Base-by-base conservation (phyloP, 352 stramenopile genomes). In the Globisporangium canariense region DNA sequence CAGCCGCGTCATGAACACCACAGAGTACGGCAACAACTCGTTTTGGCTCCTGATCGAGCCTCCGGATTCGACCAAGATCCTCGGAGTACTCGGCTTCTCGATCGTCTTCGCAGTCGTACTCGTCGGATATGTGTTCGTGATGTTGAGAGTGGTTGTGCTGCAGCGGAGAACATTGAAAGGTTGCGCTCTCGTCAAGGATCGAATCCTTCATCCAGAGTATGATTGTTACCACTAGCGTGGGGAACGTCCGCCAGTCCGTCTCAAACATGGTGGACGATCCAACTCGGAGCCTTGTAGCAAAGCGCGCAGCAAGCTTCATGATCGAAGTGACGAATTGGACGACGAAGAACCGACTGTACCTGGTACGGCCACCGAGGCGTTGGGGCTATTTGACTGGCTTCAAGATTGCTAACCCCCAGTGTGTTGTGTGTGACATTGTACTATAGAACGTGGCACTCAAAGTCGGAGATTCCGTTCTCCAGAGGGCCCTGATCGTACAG, bases 31-130 rank as follows among this genome's bases (percentile, higher is more conserved):
- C 14, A 65, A 73, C 57, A 28, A 28, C 30, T 25, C 28, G 30
- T 61, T 76, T 1, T 83, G 74, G 73, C 20, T 69, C 7, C 49
- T 66, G 1, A 64, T 74, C 4, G 55, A 36, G 5, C 67, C 36
- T 10, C 4, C 55, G 2, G 0, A 13, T 8, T 14, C 13, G n/a
- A 20, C n/a, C 34, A 25, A 43, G 25, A 18, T 57, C 5, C 28
- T 25, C 28, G 34, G 46, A 25, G 22, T 25, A 1, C 22, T 25
- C 22, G 1, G 1, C 22, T 25, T 25, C 25, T 25, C 46, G 18
- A 20, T 10, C 4, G 51, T 18, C 8, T 57, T 57, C 7, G 28
- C 20, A 7, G 13, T 41, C 13, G 25, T 57, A 7, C 13, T 41
- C 2, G 7, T 13, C 11, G 28, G 51, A 4, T 57, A 43, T 13